A percentile compares a stretch with the other conserved stretches of the same genome.
Conservation (phyloP, 2,329 filamentous ascomycete genomes). For the Aspergillus sp. region DNA sequence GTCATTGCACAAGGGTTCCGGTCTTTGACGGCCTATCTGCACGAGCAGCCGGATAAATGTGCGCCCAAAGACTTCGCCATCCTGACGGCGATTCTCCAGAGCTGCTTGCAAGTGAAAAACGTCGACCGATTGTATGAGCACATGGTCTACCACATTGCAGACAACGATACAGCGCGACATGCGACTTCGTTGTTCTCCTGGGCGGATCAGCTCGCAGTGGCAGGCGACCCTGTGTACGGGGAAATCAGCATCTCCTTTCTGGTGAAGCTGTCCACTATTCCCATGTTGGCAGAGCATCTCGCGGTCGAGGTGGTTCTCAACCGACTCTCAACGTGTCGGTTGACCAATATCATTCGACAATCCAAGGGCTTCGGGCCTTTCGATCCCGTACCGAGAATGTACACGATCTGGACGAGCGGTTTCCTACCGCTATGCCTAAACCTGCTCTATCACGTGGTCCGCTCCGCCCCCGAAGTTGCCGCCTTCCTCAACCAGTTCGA, state of each 20-base stretch:
- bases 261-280: conserved; percentile 79
- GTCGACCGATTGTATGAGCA: conserved; percentile 69
- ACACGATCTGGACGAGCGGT: conserved; percentile 85
- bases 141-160: conserved; percentile 65
- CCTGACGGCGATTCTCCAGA: conserved; percentile 83
- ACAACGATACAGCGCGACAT: conserved; percentile 69
- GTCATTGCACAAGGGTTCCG: conserved; percentile 81
- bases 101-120: conserved; percentile 73
- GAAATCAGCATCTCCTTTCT: conserved; percentile 88
- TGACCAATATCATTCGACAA: conserved; percentile 72
- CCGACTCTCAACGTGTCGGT: conserved; percentile 73
- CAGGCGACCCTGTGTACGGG: conserved; percentile 85
- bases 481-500: conserved; percentile 89
- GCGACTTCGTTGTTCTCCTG: conserved; percentile 89
- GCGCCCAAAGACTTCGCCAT: conserved; percentile 80
- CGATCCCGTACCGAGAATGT: conserved; percentile 72
- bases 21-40: conserved; percentile 74
- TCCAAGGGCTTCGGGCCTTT: conserved; percentile 72
- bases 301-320: conserved; percentile 81
- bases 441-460: conserved; percentile 75
- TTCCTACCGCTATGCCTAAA: conserved; percentile 87
- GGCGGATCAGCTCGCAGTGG: conserved; percentile 76
- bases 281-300: conserved; percentile 80
- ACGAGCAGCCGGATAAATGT: conserved; percentile 65
- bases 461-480: conserved; percentile 77